phyloP scores from a whole-genome alignment of 164 flowering plant genomes.

The Vitis amurensis region DNA sequence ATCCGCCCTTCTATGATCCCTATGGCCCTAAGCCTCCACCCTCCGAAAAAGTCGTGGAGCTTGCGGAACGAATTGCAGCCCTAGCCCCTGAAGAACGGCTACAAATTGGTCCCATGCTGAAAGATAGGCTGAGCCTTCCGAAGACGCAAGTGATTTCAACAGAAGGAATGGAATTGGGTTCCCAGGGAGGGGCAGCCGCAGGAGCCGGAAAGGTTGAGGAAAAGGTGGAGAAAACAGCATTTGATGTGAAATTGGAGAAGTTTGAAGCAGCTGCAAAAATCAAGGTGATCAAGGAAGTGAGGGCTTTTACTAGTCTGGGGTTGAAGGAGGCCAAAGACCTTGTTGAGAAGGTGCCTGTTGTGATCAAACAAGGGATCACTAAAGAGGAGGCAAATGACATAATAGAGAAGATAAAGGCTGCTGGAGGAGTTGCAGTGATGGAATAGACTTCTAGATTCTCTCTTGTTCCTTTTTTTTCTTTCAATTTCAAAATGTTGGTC shows the following conservation, averaged over 20 bases:
- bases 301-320: constrained; percentile 68
- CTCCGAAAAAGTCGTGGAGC: constrained; percentile 63
- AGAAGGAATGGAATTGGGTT: constrained; percentile 61
- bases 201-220: constrained; percentile 51
- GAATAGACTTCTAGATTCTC: constrained; percentile 30
- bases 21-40: constrained; percentile 87
- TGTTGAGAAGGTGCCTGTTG: constrained; percentile 74
- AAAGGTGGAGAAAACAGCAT: constrained; percentile 77
- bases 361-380: constrained; percentile 74
- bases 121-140: constrained; percentile 53
- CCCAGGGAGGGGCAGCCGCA: constrained; percentile 39
- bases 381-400: constrained; percentile 81
- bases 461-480: too few relatives aligned
- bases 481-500: too few relatives aligned
- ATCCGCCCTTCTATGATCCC: constrained; percentile 73
- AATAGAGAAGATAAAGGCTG: constrained; percentile 79
- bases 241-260: constrained; percentile 83
- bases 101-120: constrained; percentile 58
- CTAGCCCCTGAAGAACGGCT: constrained; percentile 65
- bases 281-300: constrained; percentile 89
- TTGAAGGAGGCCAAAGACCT: constrained; percentile 89
- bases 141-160: constrained; percentile 52
- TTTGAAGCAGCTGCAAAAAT: constrained; percentile 78
- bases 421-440: constrained; percentile 79
- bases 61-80: constrained; percentile 75